Evolutionary conservation across 345 rosid genomes (phyloP), one percentile per base, ranked within the genome.

Genomic region (Bretschneidera sinensis): DNA sequence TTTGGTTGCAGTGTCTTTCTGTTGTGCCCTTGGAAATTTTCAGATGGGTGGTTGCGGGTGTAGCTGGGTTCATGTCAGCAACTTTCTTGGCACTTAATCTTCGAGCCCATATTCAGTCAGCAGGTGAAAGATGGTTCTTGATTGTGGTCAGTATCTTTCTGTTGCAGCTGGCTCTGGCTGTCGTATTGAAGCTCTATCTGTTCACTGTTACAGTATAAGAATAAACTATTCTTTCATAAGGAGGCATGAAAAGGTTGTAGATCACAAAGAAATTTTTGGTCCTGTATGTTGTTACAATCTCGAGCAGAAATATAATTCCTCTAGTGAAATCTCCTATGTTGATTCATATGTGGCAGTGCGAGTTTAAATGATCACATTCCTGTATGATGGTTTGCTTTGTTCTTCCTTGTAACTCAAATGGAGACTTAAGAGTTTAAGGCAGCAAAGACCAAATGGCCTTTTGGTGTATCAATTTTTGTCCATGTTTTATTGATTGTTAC

Each of bases 31-130:
- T 83, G 70, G 99, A 86, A 78, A 83, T 94, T 48, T 83, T 94
- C 82, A 78, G 99, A 76, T 94, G 99, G 99, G 82, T 85, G 20
- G 73, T 94, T 24, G 85, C 97, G 0, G 99, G 85, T 54, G 78
- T 88, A 24, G 99, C 99, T 0, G 99, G 99, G 51, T 85, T 94
- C 77, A 88, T 94, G 97, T 94, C 99, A 10, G 97, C 97, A 23
- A 77, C 91, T 21, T 94, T 90, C 52, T 92, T 94, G 74, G 97
- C 97, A 5, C 73, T 90, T 52, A 94, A 94, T 67, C 95, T 94
- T 51, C 83, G 82, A 74, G 88, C 96, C 7, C 97, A 94, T 60
- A 94, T 94, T 17, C 72, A 54, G 51, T 88, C 97, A 0, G 95
- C 96, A 0, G 99, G 99, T 8, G 99, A 88, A 70, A 82, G 95